These are phyloP conservation scores for Aspergillus versicolor DNA, from an alignment of 2,329 filamentous ascomycete species.

Conservation along the genomic window DNA sequence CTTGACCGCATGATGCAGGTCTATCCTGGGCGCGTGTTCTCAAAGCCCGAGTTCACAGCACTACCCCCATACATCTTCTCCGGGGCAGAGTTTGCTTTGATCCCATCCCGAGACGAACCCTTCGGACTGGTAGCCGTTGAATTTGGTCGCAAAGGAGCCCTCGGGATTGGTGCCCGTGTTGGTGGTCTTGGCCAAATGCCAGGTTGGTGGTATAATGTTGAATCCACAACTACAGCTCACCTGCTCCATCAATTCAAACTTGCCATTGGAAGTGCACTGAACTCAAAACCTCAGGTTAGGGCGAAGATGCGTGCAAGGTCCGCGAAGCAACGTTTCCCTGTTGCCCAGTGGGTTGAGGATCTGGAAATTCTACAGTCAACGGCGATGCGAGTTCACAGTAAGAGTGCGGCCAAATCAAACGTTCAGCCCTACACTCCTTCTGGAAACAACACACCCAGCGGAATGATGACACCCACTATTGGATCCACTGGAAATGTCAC, in stretches of 20 bases:
- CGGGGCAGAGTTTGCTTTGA: slow-evolving; percentile 67
- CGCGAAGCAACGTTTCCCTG: slow-evolving; percentile 65
- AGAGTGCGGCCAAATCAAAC: slow-evolving; percentile 36
- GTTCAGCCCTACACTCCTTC: slow-evolving; percentile 37
- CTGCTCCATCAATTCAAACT: slow-evolving; percentile 64
- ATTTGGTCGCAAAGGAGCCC: slow-evolving; percentile 66
- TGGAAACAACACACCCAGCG: slow-evolving; percentile 44
- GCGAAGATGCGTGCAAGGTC: slow-evolving; percentile 65
- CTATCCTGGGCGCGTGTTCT: slow-evolving; percentile 65
- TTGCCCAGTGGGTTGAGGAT: slow-evolving; percentile 66
- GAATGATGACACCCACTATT: slow-evolving; percentile 33
- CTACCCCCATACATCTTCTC: slow-evolving; percentile 67
- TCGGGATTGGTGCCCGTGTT: slow-evolving; percentile 65
- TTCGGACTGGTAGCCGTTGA: slow-evolving; percentile 69
- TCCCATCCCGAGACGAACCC: slow-evolving; percentile 67
- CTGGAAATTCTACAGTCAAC: slow-evolving; percentile 62
- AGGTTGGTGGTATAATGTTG: slow-evolving; percentile 70
- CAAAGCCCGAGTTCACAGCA: slow-evolving; percentile 67
- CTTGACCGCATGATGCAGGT: slow-evolving; percentile 63
- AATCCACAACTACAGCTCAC: slow-evolving; percentile 63
- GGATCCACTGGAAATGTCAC: slow-evolving; percentile 44
- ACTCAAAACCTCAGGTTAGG: slow-evolving; percentile 55
- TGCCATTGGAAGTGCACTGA: slow-evolving; percentile 62
- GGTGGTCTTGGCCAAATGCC: slow-evolving; percentile 70
- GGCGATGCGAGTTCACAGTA: slow-evolving; percentile 58